These are phyloP conservation scores for Agapanthus africanus DNA, from an alignment of 106 monocot species.

Conservation along the genomic window DNA sequence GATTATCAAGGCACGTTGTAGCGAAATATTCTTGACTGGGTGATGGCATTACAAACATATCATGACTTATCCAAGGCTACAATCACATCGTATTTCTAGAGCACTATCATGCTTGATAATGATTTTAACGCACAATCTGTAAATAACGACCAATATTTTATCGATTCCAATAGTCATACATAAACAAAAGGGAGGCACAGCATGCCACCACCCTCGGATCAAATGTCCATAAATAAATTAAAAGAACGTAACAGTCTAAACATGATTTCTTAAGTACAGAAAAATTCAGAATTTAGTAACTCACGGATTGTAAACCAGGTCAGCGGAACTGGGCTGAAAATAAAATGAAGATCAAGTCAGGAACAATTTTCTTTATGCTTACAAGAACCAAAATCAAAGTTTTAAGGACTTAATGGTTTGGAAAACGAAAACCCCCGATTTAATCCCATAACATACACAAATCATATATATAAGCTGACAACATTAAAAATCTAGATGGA, in stretches of 20 bases:
- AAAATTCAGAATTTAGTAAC: conserved; percentile 15
- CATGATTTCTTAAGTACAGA: background rate
- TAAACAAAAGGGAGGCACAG: background rate
- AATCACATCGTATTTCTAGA: background rate
- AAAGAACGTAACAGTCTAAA: background rate
- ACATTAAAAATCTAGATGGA: background rate
- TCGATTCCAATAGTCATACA: background rate
- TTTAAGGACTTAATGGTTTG: too few relatives aligned
- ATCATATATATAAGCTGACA: background rate
- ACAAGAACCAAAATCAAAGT: too few relatives aligned
- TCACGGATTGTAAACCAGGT: conserved; percentile 77
- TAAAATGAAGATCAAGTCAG: conserved; percentile 19
- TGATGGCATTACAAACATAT: background rate
- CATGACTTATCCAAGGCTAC: background rate
- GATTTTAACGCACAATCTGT: too few relatives aligned
- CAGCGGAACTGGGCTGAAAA: conserved; percentile 51
- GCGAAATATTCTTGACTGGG: background rate
- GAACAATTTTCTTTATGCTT: background rate
- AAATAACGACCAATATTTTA: background rate
- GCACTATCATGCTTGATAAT: background rate
- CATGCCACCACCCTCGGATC: background rate
- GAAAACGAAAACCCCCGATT: background rate
- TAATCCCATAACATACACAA: background rate
- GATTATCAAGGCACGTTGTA: background rate
- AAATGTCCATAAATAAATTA: background rate